A percentile compares a stretch with the other conserved stretches of the same genome.
phyloP scores from a whole-genome alignment of 2,329 filamentous ascomycete genomes.

The Aspergillus unguis region DNA sequence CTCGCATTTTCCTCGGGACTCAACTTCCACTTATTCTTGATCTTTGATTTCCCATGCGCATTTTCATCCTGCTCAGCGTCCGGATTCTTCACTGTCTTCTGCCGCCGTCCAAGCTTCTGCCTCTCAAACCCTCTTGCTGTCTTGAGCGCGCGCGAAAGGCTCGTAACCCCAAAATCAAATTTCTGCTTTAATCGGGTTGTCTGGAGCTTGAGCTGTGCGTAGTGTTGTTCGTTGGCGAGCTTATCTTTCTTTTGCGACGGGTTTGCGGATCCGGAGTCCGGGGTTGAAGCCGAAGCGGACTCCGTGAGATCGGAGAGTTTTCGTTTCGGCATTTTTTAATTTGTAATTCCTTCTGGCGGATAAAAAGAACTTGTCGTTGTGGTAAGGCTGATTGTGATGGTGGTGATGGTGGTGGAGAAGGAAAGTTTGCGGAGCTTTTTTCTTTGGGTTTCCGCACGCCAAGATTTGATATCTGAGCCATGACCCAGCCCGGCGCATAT shows the following conservation, averaged over 20 bases:
- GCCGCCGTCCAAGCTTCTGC: slow-evolving; percentile 60
- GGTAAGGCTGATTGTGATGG: neutral
- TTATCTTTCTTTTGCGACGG: neutral
- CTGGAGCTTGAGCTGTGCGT: slow-evolving; percentile 25
- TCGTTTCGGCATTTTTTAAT: slow-evolving; percentile 38
- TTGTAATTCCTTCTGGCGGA: neutral
- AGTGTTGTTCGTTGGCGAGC: neutral
- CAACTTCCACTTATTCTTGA: slow-evolving; percentile 11
- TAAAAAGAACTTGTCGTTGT: neutral
- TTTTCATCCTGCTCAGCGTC: neutral
- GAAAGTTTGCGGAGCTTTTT: slow-evolving; percentile 7
- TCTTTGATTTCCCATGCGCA: neutral
- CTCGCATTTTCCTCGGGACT: slow-evolving; percentile 28
- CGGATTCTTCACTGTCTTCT: slow-evolving; percentile 50
- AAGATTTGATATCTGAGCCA: neutral
- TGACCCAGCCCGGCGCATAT: neutral
- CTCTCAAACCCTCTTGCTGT: slow-evolving; percentile 60
- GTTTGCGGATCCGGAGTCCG: too few relatives aligned
- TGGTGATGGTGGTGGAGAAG: neutral
- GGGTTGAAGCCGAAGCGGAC: too few relatives aligned
- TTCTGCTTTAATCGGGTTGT: slow-evolving; percentile 43
- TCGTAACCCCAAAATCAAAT: slow-evolving; percentile 50
- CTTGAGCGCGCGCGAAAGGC: slow-evolving; percentile 54
- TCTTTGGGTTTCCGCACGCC: slow-evolving; percentile 1
- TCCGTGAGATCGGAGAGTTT: slow-evolving; percentile 33